A percentile compares a stretch with the other conserved stretches of the same genome.
Conservation (phyloP, 2,329 filamentous ascomycete species). For the Botrytis byssoidea region DNA sequence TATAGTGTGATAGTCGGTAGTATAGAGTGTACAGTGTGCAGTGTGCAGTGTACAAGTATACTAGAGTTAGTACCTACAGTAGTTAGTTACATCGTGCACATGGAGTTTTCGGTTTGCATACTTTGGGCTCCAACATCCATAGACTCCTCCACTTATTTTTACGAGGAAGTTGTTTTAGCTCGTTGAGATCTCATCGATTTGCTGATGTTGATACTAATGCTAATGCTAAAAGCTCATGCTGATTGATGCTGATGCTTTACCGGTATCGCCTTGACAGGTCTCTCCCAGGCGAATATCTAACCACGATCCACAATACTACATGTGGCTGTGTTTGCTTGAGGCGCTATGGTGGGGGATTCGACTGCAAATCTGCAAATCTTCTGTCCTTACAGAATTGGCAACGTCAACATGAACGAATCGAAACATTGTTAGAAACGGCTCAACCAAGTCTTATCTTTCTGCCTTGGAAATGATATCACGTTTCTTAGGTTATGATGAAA, state of each 20-base stretch:
- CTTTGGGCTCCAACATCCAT: conserved; percentile 6
- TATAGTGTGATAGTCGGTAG: not conserved
- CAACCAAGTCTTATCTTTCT: conserved; percentile 2
- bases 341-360: conserved; percentile 4
- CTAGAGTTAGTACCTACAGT: not conserved
- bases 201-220: too few relatives aligned
- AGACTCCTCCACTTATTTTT: not conserved
- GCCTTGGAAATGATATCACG: conserved; percentile 15
- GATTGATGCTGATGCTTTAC: conserved; percentile 3
- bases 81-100: conserved; percentile 4
- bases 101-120: conserved; percentile 8
- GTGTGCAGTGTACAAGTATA: not conserved
- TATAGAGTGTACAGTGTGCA: not conserved
- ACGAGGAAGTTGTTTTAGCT: not conserved
- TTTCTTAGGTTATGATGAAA: conserved; percentile 7
- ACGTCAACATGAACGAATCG: not conserved
- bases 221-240: too few relatives aligned
- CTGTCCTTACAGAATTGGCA: not conserved
- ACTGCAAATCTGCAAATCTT: conserved; percentile 10
- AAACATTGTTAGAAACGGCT: conserved; percentile 13
- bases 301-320: not conserved
- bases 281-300: not conserved
- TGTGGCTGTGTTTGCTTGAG: conserved; percentile 6
- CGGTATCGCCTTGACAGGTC: conserved; percentile 11
- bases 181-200: not conserved